phyloP scores from a whole-genome alignment of 164 flowering plant genomes.

The Vitis cinerea region DNA sequence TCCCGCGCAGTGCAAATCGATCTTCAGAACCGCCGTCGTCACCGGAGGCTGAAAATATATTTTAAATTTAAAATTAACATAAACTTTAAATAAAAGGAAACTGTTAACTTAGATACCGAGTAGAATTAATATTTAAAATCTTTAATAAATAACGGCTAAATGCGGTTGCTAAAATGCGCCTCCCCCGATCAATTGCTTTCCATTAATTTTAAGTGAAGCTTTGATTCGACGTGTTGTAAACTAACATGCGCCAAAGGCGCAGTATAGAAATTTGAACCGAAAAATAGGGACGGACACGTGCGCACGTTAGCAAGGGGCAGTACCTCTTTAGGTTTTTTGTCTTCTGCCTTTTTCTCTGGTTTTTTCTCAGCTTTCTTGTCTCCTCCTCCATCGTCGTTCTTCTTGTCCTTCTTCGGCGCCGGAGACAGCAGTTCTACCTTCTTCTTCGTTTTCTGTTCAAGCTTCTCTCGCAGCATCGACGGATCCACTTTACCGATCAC shows the following conservation, averaged over 20 bases:
- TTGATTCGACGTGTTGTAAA: background rate
- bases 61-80: too few species aligned
- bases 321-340: constrained; percentile 40
- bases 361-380: constrained; percentile 11
- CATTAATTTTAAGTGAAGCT: background rate
- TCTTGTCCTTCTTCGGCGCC: constrained; percentile 28
- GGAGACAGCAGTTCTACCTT: constrained; percentile 43
- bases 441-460: constrained; percentile 33
- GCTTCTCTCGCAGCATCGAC: constrained; percentile 23
- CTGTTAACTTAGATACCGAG: background rate
- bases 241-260: background rate
- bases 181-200: too few species aligned
- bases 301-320: constrained; percentile 2
- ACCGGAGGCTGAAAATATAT: constrained; percentile 22
- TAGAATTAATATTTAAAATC: background rate
- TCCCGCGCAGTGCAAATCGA: constrained; percentile 40
- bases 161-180: background rate
- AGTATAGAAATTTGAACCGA: background rate
- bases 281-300: background rate
- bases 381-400: constrained; percentile 4
- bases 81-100: background rate
- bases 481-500: constrained; percentile 45
- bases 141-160: background rate
- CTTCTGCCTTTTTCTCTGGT: constrained; percentile 16
- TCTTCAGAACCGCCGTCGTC: constrained; percentile 40